phyloP scores from a whole-genome alignment of 331 rosid genomes.

The Acacia concinna region DNA sequence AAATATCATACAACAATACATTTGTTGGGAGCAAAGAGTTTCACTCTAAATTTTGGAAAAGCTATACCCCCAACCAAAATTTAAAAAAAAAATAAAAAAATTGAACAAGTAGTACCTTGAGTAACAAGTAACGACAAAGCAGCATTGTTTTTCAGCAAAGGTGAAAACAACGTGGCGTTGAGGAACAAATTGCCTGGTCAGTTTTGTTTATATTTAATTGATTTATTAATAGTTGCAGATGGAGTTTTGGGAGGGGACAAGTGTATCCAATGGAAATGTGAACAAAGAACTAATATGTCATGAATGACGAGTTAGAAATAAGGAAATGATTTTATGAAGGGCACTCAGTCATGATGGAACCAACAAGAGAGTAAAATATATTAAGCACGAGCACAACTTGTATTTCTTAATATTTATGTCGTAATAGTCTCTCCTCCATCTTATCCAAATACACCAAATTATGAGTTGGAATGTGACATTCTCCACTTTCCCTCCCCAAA shows the following conservation, averaged over 20 bases:
- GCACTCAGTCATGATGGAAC: not conserved
- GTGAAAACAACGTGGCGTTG: not conserved
- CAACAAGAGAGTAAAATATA: not conserved
- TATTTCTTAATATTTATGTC: not conserved
- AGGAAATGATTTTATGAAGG: not conserved
- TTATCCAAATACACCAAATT: constrained; percentile 26
- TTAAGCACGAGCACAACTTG: not conserved
- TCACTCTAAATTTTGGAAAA: too few species aligned
- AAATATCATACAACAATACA: too few species aligned
- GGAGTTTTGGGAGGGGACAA: not conserved
- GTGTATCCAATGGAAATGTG: constrained; percentile 6
- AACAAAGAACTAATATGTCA: constrained; percentile 33
- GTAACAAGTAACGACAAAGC: not conserved
- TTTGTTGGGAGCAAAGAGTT: too few species aligned
- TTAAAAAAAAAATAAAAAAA: too few species aligned
- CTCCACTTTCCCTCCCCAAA: not conserved
- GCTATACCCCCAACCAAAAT: too few species aligned
- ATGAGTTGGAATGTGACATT: not conserved
- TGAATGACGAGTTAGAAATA: constrained; percentile 18
- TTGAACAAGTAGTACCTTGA: too few species aligned
- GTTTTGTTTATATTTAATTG: not conserved
- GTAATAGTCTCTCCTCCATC: constrained; percentile 24
- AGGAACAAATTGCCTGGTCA: not conserved
- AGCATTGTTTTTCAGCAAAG: not conserved
- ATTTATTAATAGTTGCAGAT: not conserved